phyloP scores from a whole-genome alignment of 2,329 filamentous ascomycete genomes.

The Massarina eburnea region DNA sequence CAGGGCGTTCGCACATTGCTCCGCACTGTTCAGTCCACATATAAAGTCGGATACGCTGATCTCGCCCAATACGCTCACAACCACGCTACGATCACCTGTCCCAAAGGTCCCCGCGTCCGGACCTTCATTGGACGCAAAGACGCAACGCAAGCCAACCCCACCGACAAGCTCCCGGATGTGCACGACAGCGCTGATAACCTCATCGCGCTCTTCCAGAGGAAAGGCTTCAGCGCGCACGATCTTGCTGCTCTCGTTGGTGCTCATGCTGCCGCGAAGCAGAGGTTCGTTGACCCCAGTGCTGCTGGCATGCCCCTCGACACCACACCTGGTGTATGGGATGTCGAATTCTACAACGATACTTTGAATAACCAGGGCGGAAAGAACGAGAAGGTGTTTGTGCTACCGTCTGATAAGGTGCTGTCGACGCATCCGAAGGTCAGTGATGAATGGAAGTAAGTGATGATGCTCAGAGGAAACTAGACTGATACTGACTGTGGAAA shows the following conservation, averaged over 20 bases:
- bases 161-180: conserved; percentile 50
- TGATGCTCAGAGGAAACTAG: no score
- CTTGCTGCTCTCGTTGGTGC: conserved; percentile 59
- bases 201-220: conserved; percentile 52
- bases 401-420: conserved; percentile 30
- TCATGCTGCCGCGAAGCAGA: conserved; percentile 54
- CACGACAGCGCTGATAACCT: conserved; percentile 46
- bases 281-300: conserved; percentile 46
- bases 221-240: conserved; percentile 54
- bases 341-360: conserved; percentile 50
- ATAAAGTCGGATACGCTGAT: conserved; percentile 55
- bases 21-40: conserved; percentile 43
- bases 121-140: conserved; percentile 56
- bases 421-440: conserved; percentile 28
- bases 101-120: conserved; percentile 54
- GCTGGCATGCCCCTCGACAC: conserved; percentile 48
- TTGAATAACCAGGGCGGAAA: conserved; percentile 25
- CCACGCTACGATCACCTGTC: conserved; percentile 53
- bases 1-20: conserved; percentile 45
- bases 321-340: conserved; percentile 55
- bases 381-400: conserved; percentile 28
- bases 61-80: conserved; percentile 54
- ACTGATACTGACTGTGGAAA: no score
- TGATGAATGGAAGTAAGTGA: conserved; percentile 29
- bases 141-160: conserved; percentile 43